phyloP scores from a whole-genome alignment of 805 yeast genomes.

The Candida nanaspora region DNA sequence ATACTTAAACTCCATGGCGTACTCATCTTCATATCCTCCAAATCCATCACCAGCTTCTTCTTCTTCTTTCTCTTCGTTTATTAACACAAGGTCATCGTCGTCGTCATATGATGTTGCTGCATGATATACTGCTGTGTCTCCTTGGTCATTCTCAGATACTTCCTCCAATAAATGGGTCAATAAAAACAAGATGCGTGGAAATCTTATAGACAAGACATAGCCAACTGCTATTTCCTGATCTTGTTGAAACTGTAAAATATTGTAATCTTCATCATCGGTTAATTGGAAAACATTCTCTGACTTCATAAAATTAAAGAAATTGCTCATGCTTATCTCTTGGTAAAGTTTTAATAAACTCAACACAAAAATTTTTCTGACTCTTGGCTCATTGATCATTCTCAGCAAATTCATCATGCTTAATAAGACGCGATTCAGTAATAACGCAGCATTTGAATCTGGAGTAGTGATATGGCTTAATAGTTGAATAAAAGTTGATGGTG shows the following conservation, averaged over 20 bases:
- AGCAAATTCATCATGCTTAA: conserved; percentile 22
- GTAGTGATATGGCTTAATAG: conserved; percentile 24
- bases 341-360: conserved; percentile 24
- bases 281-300: neutral
- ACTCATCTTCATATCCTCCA: conserved; percentile 15
- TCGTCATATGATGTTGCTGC: conserved; percentile 31
- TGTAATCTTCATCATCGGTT: neutral
- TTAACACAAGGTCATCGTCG: conserved; percentile 19
- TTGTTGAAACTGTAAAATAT: neutral
- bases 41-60: conserved; percentile 14
- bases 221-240: conserved; percentile 7
- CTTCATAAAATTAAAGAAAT: neutral
- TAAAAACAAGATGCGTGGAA: conserved; percentile 21
- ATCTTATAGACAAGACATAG: conserved; percentile 13
- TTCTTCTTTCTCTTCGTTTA: conserved; percentile 14
- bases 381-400: conserved; percentile 61
- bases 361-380: conserved; percentile 50
- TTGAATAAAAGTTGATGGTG: conserved; percentile 28
- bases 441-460: conserved; percentile 14
- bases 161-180: conserved; percentile 56
- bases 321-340: conserved; percentile 2
- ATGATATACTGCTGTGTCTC: conserved; percentile 52
- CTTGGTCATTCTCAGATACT: conserved; percentile 49
- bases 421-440: conserved; percentile 12
- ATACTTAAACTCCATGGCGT: conserved; percentile 15